Base-by-base conservation (phyloP, 139 green algal species). In the Micromonas commoda region DNA sequence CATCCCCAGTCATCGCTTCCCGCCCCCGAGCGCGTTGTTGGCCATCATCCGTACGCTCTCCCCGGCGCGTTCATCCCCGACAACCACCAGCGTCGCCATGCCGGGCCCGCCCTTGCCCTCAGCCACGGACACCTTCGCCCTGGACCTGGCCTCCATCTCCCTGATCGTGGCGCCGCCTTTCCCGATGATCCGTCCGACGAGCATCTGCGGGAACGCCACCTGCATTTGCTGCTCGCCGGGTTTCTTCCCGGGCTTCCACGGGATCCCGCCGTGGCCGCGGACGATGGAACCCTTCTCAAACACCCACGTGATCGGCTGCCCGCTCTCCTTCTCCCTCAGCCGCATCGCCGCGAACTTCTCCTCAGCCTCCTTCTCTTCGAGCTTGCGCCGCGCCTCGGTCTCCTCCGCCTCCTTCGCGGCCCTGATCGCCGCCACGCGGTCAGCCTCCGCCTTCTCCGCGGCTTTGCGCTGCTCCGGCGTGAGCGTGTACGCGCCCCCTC, bases 401-500 rank as follows among this genome's bases (percentile, higher is more conserved):
- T 78, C 52, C 26, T 78, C 53, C 51, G 72, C 54, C 19, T 69
- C 34, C 6, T 69, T 69, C 53, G 68, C 69, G 3, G 72, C 72
- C 2, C 69, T 26, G 20, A 45, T 34, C 61, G 68, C 72, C 19
- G 32, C 34, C 5, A 78, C 21, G 5, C 54, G 29, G 1, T 68
- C 53, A 1, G 72, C 72, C 28, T 78, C 72, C 1, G 52, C 72
- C 29, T 78, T 78, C 26, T 78, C 72, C 19, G 53, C 72, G 1
- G 13, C 72, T 2, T n/a, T 13, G 54, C 72, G 72, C 9, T 78
- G 53, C 33, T 78, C 72, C n/a, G 51, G 34, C 19, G 68, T 75
- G 3, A 75, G 5, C 34, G 68, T 39, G 68, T 75, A 75, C 35
- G 53, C 23, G 6, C 52, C 52, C 3, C 37, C 38, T 1, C 28